Conservation (phyloP, 2,329 filamentous ascomycete genomes). For the Scorias spongiosa region DNA sequence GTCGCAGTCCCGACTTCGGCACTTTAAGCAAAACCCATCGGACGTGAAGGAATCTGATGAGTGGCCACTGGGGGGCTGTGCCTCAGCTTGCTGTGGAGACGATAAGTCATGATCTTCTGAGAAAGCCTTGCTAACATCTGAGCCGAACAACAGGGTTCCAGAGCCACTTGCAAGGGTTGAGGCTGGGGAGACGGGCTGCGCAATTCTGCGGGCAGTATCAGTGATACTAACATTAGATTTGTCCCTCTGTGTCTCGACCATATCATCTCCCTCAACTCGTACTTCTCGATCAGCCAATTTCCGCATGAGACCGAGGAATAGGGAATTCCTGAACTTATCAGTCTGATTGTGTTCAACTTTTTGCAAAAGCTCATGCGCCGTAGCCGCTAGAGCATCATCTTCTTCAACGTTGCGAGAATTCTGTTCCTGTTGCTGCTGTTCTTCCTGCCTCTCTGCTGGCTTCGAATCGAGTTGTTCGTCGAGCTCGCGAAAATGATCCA, state of each 20-base stretch:
- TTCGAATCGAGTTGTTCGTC: background rate
- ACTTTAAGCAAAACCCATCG: background rate
- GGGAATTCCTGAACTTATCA: conserved; percentile 63
- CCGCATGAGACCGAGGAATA: conserved; percentile 64
- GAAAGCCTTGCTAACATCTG: conserved; percentile 9
- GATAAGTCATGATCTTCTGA: conserved; percentile 3
- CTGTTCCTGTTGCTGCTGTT: conserved; percentile 2
- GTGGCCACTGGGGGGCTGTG: no score
- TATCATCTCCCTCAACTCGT: conserved; percentile 53
- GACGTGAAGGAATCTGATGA: background rate
- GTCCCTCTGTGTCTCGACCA: conserved; percentile 35
- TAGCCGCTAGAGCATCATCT: conserved; percentile 54
- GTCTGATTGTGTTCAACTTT: conserved; percentile 53
- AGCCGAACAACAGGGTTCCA: conserved; percentile 5
- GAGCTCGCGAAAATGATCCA: background rate
- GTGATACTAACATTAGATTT: conserved; percentile 9
- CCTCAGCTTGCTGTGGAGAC: no score
- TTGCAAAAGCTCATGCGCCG: conserved; percentile 55
- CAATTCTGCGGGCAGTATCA: conserved; percentile 3
- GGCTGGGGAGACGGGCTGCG: conserved; percentile 8
- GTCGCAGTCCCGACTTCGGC: conserved; percentile 3
- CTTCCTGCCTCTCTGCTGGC: background rate
- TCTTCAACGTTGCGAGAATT: conserved; percentile 20
- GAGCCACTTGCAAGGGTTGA: conserved; percentile 8
- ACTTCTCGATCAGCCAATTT: conserved; percentile 58